phyloP scores from a whole-genome alignment of 2,329 filamentous ascomycete genomes.

The Ilyonectria mors-panacis region DNA sequence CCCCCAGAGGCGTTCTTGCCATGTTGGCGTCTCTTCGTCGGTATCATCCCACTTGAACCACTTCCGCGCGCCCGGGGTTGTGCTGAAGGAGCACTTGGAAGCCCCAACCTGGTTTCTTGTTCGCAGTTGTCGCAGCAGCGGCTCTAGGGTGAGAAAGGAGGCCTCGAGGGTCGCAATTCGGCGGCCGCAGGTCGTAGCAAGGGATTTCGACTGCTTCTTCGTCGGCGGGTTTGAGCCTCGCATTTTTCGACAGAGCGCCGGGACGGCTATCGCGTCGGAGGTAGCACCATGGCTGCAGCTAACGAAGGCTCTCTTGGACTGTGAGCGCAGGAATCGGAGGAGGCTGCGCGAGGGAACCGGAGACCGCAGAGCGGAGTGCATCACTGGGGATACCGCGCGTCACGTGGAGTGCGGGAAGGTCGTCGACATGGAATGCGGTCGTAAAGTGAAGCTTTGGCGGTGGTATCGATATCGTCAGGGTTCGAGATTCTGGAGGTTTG shows the following conservation, averaged over 20 bases:
- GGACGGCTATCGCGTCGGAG: slow-evolving; percentile 23
- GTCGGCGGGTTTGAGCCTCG: slow-evolving; percentile 30
- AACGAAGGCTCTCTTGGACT: slow-evolving; percentile 74
- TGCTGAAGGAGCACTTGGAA: slow-evolving; percentile 49
- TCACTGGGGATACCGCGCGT: slow-evolving; percentile 49
- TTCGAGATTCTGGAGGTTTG: slow-evolving; percentile 37
- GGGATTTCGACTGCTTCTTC: slow-evolving; percentile 33
- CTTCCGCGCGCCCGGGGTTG: slow-evolving; percentile 44
- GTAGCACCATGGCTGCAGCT: slow-evolving; percentile 58
- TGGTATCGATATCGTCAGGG: slow-evolving; percentile 18
- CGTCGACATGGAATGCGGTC: slow-evolving; percentile 32
- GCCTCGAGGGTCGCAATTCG: slow-evolving; percentile 47
- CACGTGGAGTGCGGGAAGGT: slow-evolving; percentile 32
- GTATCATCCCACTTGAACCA: slow-evolving; percentile 38
- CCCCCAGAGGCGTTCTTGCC: slow-evolving; percentile 67
- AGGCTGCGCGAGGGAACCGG: slow-evolving; percentile 70
- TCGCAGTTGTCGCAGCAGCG: slow-evolving; percentile 36
- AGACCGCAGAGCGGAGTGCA: slow-evolving; percentile 61
- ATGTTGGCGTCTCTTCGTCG: slow-evolving; percentile 52
- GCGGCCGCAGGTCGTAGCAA: slow-evolving; percentile 31
- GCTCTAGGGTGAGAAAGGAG: slow-evolving; percentile 48
- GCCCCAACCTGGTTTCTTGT: slow-evolving; percentile 25
- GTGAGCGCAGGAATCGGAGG: slow-evolving; percentile 80
- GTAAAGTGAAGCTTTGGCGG: slow-evolving; percentile 12
- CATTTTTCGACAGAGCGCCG: slow-evolving; percentile 39